phyloP scores from a whole-genome alignment of 495 filamentous ascomycete genomes.

The Beverwykella pulmonaria region DNA sequence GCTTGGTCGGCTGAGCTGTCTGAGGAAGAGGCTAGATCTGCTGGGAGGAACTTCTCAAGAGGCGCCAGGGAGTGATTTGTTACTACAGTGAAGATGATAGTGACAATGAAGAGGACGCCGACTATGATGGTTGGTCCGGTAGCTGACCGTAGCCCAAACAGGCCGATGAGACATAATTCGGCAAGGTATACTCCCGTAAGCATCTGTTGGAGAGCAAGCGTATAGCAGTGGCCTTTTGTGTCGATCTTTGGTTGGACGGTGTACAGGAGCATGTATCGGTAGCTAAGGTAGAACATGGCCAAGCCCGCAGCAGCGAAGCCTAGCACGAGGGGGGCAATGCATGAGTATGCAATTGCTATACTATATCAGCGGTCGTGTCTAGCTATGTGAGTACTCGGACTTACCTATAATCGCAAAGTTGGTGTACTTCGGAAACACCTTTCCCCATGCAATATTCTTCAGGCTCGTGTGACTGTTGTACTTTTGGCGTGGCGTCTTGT shows the following conservation, averaged over 20 bases:
- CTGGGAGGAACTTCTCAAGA: slow-evolving; percentile 43
- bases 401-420: slow-evolving; percentile 46
- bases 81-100: slow-evolving; percentile 40
- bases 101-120: slow-evolving; percentile 41
- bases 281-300: slow-evolving; percentile 44
- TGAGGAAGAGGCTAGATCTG: slow-evolving; percentile 37
- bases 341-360: slow-evolving; percentile 47
- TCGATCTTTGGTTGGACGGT: slow-evolving; percentile 43
- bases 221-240: slow-evolving; percentile 46
- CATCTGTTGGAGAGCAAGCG: slow-evolving; percentile 46
- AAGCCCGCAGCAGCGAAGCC: slow-evolving; percentile 46
- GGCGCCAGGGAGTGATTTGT: slow-evolving; percentile 42
- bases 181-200: slow-evolving; percentile 46
- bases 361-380: slow-evolving; percentile 9
- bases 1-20: slow-evolving; percentile 29
- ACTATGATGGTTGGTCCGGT: slow-evolving; percentile 40
- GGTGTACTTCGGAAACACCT: slow-evolving; percentile 46
- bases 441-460: slow-evolving; percentile 43
- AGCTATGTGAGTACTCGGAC: too few relatives aligned
- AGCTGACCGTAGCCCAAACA: slow-evolving; percentile 41
- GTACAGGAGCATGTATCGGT: slow-evolving; percentile 47
- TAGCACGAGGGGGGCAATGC: slow-evolving; percentile 47
- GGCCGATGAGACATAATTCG: slow-evolving; percentile 46
- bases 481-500: slow-evolving; percentile 45
- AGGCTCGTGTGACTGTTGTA: slow-evolving; percentile 41